Evolutionary conservation across 106 monocot species (phyloP), one percentile per base, ranked within the genome.

Genomic region (Dendrobium officinale): DNA sequence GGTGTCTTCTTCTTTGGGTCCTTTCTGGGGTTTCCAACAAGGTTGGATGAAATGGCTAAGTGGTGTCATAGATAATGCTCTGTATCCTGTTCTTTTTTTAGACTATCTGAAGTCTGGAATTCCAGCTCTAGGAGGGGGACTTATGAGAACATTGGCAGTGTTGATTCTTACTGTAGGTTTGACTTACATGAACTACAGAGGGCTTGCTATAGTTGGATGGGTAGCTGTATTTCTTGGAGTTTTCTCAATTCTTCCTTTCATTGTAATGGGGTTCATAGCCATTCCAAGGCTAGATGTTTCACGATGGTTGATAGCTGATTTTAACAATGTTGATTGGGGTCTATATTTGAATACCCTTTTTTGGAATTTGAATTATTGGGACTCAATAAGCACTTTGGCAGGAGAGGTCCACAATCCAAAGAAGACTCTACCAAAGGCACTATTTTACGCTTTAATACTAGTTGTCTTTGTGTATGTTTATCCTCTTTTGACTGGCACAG

Each of bases 21-120:
- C 89, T 4, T 92, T 87, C 45, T 92, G 89, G 92, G 92, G 92
- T 42, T 92, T 92, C 61, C 92, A 92, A 80, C 92, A 87, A 64
- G 92, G 92, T 55, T 92, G 92, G 92, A 85, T 92, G 87, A 92
- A 92, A 78, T 92, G 92, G 92, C 80, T 92, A 16, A 92, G 92
- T 66, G 92, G 92, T 54, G 89, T 92, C 27, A 92, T 92, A 9
- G 92, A 92, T 82, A 92, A 92, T 82, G 92, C 92, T 29, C 85
- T 92, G 5, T 92, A 92, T 67, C 92, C 92, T 2, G 92, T 92
- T 72, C 78, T 92, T 6, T 87, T 92, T 18, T 78, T 92, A 29
- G 92, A 92, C 76, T 92, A 92, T 75, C 82, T 92, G 58, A 89
- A 92, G 75, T 85, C 92, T 13, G 82, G 68, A 22, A 66, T 92